These are phyloP conservation scores for Phytophthora sp. DNA, from an alignment of 352 stramenopile species.

Conservation along the genomic window DNA sequence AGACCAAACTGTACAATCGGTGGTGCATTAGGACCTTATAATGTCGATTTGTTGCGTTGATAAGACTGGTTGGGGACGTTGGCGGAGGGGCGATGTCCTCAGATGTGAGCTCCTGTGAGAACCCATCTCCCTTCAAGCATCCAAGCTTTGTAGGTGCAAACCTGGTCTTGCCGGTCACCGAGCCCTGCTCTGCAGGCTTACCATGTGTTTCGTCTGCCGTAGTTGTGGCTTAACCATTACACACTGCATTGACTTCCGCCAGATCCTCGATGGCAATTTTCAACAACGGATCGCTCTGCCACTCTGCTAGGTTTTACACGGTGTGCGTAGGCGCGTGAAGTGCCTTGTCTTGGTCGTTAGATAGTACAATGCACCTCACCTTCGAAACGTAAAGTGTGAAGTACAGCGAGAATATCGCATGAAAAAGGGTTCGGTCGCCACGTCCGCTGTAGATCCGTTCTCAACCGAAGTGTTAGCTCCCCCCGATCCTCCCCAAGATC, in stretches of 20 bases:
- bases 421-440: conserved; percentile 25
- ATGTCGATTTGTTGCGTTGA: neutral
- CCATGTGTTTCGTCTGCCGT: conserved; percentile 14
- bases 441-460: too few species aligned
- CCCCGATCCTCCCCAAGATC: conserved; percentile 25
- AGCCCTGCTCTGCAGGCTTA: neutral
- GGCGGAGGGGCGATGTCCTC: too few species aligned
- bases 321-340: too few species aligned
- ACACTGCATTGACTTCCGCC: neutral
- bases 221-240: conserved; percentile 10
- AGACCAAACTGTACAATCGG: conserved; percentile 2
- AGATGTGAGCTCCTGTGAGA: too few species aligned
- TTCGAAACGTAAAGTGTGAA: too few species aligned
- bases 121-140: conserved; percentile 25
- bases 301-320: conserved; percentile 2
- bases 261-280: conserved; percentile 21
- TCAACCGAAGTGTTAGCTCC: neutral
- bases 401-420: conserved; percentile 19
- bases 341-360: too few species aligned
- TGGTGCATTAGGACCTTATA: too few species aligned
- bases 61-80: too few species aligned
- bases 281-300: conserved; percentile 23
- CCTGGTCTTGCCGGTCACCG: neutral
- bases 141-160: conserved; percentile 8
- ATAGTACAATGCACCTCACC: too few species aligned